These are phyloP conservation scores for Sparassis latifolia DNA, from an alignment of 1,284 basidiomycete species.

Conservation along the genomic window DNA sequence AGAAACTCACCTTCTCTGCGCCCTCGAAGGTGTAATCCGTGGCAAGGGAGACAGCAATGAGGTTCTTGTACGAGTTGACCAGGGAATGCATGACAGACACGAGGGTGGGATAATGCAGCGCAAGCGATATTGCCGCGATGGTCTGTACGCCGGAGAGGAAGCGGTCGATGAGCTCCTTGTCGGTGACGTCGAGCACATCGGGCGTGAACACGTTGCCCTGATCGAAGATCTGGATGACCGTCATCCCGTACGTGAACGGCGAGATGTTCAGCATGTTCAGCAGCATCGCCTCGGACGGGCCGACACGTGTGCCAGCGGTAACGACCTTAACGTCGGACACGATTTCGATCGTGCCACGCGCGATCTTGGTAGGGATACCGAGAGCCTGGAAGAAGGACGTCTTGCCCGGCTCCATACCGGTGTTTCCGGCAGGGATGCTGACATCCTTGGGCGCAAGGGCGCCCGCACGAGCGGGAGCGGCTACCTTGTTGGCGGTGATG, in stretches of 20 bases:
- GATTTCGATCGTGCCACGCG: slow-evolving; percentile 99
- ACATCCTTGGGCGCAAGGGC: slow-evolving; percentile 93
- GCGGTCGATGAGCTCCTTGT: slow-evolving; percentile 84
- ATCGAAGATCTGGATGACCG: slow-evolving; percentile 91
- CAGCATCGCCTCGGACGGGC: slow-evolving; percentile 93
- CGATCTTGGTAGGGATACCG: slow-evolving; percentile 99
- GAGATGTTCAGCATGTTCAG: slow-evolving; percentile 99
- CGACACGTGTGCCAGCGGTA: slow-evolving; percentile 87
- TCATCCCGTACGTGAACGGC: slow-evolving; percentile 99
- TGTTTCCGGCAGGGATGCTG: slow-evolving; percentile 91
- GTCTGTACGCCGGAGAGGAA: slow-evolving; percentile 94
- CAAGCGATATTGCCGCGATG: slow-evolving; percentile 93
- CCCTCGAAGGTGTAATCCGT: slow-evolving; percentile 97
- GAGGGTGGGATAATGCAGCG: slow-evolving; percentile 93
- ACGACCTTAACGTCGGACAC: slow-evolving; percentile 97
- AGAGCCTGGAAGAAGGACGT: slow-evolving; percentile 99
- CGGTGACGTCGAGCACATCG: slow-evolving; percentile 90
- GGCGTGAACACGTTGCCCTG: slow-evolving; percentile 88
- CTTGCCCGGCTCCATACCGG: slow-evolving; percentile 99
- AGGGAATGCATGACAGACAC: slow-evolving; percentile 92
- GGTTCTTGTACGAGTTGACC: slow-evolving; percentile 99
- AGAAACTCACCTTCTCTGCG: slow-evolving; percentile 73
- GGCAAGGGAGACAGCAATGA: slow-evolving; percentile 84
- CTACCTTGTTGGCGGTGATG: slow-evolving; percentile 96
- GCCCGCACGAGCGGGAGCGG: slow-evolving; percentile 97